Conservation (phyloP, 179 eudicot species). For the Sideroxylon spinosum region DNA sequence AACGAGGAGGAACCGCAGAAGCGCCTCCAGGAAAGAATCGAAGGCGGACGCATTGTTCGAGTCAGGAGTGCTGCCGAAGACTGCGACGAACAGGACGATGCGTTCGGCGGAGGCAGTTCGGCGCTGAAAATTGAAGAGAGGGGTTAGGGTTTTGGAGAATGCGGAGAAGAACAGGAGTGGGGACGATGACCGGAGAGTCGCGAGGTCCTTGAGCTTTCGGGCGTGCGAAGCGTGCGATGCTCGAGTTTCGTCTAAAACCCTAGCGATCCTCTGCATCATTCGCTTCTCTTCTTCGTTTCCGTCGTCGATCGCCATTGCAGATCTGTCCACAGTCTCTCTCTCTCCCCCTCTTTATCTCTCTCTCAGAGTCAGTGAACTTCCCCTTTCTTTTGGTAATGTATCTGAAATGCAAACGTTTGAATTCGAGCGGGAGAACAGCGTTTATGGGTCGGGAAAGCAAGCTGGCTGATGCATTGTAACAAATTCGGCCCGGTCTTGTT, state of each 20-base stretch:
- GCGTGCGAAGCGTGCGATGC: constrained; percentile 68
- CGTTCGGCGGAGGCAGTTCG: constrained; percentile 68
- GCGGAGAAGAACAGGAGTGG: constrained; percentile 41
- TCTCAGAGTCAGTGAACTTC: too few relatives aligned
- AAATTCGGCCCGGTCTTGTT: too few relatives aligned
- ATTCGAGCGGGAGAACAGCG: constrained; percentile 23
- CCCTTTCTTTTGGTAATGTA: too few relatives aligned
- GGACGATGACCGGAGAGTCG: constrained; percentile 50
- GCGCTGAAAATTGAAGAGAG: constrained; percentile 60
- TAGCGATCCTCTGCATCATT: constrained; percentile 38
- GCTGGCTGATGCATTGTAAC: too few relatives aligned
- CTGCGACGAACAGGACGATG: constrained; percentile 55
- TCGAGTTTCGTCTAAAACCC: constrained; percentile 50
- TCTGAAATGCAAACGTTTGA: not conserved
- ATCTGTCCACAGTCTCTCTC: not conserved
- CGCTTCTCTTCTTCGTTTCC: constrained; percentile 18
- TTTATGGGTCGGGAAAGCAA: too few relatives aligned
- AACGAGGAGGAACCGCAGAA: constrained; percentile 57
- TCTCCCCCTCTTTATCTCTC: constrained; percentile 12
- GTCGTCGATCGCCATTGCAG: constrained; percentile 21
- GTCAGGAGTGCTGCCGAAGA: constrained; percentile 39
- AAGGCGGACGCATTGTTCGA: constrained; percentile 18
- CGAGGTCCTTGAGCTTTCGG: constrained; percentile 84
- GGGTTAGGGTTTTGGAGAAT: constrained; percentile 55
- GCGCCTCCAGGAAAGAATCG: constrained; percentile 46